A percentile compares a stretch with the other conserved stretches of the same genome.
Conservation (phyloP, 495 filamentous ascomycete genomes). For the Beverwykella pulmonaria region DNA sequence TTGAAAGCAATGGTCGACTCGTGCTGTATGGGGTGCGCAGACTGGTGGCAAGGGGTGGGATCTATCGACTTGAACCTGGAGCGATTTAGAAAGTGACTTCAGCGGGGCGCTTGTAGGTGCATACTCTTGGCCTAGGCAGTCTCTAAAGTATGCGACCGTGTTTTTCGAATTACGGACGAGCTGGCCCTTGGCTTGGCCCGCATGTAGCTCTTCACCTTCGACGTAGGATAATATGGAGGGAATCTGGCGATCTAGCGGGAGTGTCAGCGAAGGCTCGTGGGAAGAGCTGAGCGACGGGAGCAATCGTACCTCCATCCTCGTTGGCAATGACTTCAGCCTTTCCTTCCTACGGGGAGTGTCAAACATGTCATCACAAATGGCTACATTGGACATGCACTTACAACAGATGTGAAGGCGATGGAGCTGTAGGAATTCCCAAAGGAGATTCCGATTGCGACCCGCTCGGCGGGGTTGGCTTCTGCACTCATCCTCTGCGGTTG, state of each 20-base stretch:
- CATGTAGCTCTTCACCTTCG: slow-evolving; percentile 93
- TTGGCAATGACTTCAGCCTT: slow-evolving; percentile 98
- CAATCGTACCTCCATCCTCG: slow-evolving; percentile 84
- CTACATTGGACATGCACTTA: slow-evolving; percentile 46
- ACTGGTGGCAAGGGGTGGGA: slow-evolving; percentile 89
- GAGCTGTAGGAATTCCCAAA: slow-evolving; percentile 98
- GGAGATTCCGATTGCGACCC: slow-evolving; percentile 87
- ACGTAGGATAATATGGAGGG: slow-evolving; percentile 93
- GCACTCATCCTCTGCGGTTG: slow-evolving; percentile 55
- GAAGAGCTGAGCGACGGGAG: neutral
- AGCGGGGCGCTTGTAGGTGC: slow-evolving; percentile 3
- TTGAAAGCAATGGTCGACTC: slow-evolving; percentile 78
- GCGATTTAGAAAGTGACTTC: neutral
- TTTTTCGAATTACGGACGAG: slow-evolving; percentile 88
- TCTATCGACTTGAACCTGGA: slow-evolving; percentile 88
- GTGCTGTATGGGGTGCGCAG: slow-evolving; percentile 81
- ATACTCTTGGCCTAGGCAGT: slow-evolving; percentile 92
- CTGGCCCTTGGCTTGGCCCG: slow-evolving; percentile 90
- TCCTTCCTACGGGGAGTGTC: slow-evolving; percentile 63
- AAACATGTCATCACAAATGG: neutral
- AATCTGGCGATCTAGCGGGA: slow-evolving; percentile 82
- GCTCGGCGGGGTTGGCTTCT: slow-evolving; percentile 54
- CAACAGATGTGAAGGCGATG: slow-evolving; percentile 78
- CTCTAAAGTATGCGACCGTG: slow-evolving; percentile 93
- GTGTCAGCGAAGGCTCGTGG: slow-evolving; percentile 3